Conservation (phyloP, 768 basidiomycete genomes). For the Naganishia antarctica region DNA sequence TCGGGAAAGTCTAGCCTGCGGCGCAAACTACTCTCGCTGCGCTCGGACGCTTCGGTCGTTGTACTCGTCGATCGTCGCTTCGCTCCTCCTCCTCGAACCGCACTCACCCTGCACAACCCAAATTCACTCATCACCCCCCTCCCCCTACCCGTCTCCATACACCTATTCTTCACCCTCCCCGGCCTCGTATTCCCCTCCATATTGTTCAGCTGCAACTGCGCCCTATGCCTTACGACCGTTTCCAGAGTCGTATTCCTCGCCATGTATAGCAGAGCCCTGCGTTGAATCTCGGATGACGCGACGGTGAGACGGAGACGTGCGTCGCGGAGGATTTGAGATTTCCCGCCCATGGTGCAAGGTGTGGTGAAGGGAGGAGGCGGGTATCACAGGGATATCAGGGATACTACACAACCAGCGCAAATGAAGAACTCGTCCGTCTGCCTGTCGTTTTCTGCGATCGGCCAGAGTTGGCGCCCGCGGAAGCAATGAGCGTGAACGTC, state of each 20-base stretch:
- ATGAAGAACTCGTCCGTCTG: too few species aligned
- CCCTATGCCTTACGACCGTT: slow-evolving; percentile 81
- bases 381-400: too few species aligned
- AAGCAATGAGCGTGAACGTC: too few species aligned
- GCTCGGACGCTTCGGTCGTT: background rate
- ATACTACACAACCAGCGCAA: too few species aligned
- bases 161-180: slow-evolving; percentile 84
- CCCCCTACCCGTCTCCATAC: slow-evolving; percentile 75
- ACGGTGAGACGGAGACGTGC: slow-evolving; percentile 40
- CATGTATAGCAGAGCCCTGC: slow-evolving; percentile 86
- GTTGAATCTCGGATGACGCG: slow-evolving; percentile 65
- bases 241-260: slow-evolving; percentile 87
- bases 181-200: slow-evolving; percentile 77
- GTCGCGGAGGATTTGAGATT: slow-evolving; percentile 42
- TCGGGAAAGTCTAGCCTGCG: too few species aligned
- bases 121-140: slow-evolving; percentile 81
- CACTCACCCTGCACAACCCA: slow-evolving; percentile 68
- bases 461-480: too few species aligned
- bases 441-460: too few species aligned
- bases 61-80: background rate
- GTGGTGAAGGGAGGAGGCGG: too few species aligned
- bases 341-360: slow-evolving; percentile 31
- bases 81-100: background rate
- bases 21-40: too few species aligned
- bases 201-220: slow-evolving; percentile 85